phyloP scores from a whole-genome alignment of 192 early-diverging fungal genomes.

The Diversispora eburnea region DNA sequence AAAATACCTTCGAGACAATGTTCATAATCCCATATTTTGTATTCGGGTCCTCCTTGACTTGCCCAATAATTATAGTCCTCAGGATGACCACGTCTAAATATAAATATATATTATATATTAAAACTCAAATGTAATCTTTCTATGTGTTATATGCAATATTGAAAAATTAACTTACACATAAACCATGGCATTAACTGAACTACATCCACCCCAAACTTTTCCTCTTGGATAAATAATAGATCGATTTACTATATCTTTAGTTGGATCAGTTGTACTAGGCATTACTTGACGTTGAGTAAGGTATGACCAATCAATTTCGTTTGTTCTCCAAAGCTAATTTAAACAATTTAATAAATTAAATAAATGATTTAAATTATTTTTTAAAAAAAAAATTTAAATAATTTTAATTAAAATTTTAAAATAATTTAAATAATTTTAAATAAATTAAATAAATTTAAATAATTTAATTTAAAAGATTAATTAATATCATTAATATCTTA shows the following conservation, averaged over 20 bases:
- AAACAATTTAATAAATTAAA: background rate
- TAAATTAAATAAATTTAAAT: too few relatives aligned
- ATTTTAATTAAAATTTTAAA: too few relatives aligned
- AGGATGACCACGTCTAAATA: background rate
- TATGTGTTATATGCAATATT: background rate
- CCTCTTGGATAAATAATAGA: background rate
- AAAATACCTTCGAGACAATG: background rate
- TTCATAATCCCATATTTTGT: constrained; percentile 11
- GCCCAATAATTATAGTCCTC: background rate
- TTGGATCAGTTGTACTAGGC: background rate
- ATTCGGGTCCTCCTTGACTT: constrained; percentile 2
- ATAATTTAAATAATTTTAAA: too few relatives aligned
- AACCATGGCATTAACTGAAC: background rate
- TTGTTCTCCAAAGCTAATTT: background rate
- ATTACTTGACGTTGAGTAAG: background rate
- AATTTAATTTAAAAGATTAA: too few relatives aligned
- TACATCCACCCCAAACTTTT: constrained; percentile 5
- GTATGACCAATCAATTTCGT: background rate
- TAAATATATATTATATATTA: too few relatives aligned
- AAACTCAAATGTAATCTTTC: background rate
- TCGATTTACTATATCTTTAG: background rate
- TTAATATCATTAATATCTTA: too few relatives aligned
- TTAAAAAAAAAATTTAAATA: too few relatives aligned
- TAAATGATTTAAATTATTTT: background rate
- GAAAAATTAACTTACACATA: background rate